These are phyloP conservation scores for Xylaria intraflava DNA, from an alignment of 495 filamentous ascomycete genomes.

Conservation along the genomic window DNA sequence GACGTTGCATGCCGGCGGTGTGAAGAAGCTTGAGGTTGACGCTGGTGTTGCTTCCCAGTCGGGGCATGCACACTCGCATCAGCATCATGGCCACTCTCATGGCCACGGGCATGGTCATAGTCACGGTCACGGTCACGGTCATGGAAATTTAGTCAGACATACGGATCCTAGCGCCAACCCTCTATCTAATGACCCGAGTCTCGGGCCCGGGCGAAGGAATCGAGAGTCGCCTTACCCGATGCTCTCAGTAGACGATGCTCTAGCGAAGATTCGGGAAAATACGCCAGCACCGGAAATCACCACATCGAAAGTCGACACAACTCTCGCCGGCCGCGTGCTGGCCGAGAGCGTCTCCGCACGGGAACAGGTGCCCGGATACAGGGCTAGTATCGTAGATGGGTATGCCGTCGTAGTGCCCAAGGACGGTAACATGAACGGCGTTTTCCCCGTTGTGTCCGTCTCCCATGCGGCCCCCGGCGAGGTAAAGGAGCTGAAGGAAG, in stretches of 20 bases:
- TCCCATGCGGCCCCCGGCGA: slow-evolving; percentile 72
- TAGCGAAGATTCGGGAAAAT: slow-evolving; percentile 61
- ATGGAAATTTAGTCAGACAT: slow-evolving; percentile 63
- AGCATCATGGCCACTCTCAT: slow-evolving; percentile 38
- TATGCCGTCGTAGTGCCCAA: slow-evolving; percentile 70
- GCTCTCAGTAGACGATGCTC: slow-evolving; percentile 75
- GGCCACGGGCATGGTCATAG: slow-evolving; percentile 48
- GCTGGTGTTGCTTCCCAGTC: slow-evolving; percentile 53
- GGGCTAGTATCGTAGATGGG: slow-evolving; percentile 94
- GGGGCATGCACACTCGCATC: slow-evolving; percentile 19
- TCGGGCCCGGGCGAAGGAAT: slow-evolving; percentile 70
- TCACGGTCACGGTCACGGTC: slow-evolving; percentile 57
- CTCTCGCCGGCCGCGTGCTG: slow-evolving; percentile 67
- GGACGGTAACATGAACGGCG: slow-evolving; percentile 58
- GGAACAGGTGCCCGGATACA: slow-evolving; percentile 85
- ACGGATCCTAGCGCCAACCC: slow-evolving; percentile 55
- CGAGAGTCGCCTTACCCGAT: slow-evolving; percentile 88
- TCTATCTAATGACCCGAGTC: slow-evolving; percentile 72
- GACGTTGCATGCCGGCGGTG: slow-evolving; percentile 68
- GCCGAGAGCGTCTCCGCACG: slow-evolving; percentile 73
- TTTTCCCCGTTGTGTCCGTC: slow-evolving; percentile 79
- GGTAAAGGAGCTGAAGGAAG: slow-evolving; percentile 53
- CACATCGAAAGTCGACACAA: slow-evolving; percentile 51
- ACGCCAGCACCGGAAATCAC: slow-evolving; percentile 54
- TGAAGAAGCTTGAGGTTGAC: slow-evolving; percentile 76